These are phyloP conservation scores for Carpediemonas membranifera DNA, from an alignment of 78 protist species.

Conservation along the genomic window DNA sequence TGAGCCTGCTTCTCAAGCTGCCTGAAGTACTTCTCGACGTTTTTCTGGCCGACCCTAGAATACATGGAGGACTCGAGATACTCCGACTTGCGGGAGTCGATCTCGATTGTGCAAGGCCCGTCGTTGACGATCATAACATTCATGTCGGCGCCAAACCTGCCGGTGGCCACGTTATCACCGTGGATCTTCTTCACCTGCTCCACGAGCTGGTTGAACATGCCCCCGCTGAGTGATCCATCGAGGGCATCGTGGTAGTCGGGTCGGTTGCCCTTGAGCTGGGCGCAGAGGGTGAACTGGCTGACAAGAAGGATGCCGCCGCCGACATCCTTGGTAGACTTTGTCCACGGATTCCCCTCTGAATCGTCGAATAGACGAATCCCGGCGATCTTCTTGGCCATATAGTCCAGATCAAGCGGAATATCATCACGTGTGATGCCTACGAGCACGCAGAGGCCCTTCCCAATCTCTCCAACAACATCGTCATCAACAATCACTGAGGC, in stretches of 20 bases:
- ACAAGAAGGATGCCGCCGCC: slow-evolving; percentile 41
- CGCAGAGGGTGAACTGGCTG: slow-evolving; percentile 54
- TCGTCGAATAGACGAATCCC: slow-evolving; percentile 16
- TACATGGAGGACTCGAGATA: too few species aligned
- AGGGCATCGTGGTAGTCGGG: slow-evolving; percentile 54
- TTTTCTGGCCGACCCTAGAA: too few species aligned
- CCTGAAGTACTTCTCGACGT: too few species aligned
- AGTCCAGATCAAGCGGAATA: slow-evolving; percentile 21
- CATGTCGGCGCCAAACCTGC: slow-evolving; percentile 59
- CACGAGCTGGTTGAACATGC: slow-evolving; percentile 23
- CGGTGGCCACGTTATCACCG: slow-evolving; percentile 33
- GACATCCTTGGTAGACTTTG: slow-evolving; percentile 18
- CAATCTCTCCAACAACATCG: slow-evolving; percentile 3
- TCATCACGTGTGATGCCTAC: slow-evolving; percentile 36
- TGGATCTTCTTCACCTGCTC: background rate
- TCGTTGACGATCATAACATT: slow-evolving; percentile 45
- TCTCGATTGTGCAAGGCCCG: slow-evolving; percentile 52
- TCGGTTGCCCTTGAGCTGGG: slow-evolving; percentile 29
- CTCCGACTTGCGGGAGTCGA: too few species aligned
- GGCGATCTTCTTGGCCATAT: slow-evolving; percentile 28
- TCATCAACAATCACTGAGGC: background rate
- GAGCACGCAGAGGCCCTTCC: slow-evolving; percentile 8
- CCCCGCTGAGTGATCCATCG: slow-evolving; percentile 5
- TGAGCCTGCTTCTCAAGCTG: too few species aligned
- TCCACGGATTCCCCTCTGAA: slow-evolving; percentile 41